Base-by-base conservation (phyloP, 306 rosid genomes). In the Purshia tridentata region DNA sequence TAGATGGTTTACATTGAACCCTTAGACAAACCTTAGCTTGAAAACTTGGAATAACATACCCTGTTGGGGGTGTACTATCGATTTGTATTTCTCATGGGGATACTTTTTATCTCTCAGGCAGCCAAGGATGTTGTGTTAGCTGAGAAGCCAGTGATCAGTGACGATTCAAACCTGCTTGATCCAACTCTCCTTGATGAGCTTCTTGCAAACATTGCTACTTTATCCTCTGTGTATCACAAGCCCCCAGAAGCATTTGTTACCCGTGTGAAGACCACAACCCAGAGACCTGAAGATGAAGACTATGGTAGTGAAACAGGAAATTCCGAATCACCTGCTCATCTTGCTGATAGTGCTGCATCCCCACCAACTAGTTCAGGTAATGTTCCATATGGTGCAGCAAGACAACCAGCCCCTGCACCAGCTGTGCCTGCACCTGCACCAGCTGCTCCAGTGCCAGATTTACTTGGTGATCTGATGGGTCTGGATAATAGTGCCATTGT, bases 111-210 rank as follows among this genome's bases (percentile, higher is more conserved):
- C 69, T 80, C 78, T 70, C 90, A 94, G 99, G 96, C 98, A 69
- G 99, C 99, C 35, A 94, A 94, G 96, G 99, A 91, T 87, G 97
- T 94, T 76, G 99, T 94, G 82, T 83, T 94, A 73, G 97, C 99
- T 48, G 99, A 94, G 93, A 94, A 94, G 82, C 99, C 97, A 55
- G 96, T 94, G 78, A 94, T 94, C 78, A 85, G 90, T 37, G 99
- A 94, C 68, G 99, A 91, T 77, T 91, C 99, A 58, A 94, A 94
- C 84, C 91, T 87, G 76, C 90, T 94, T 68, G 99, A 94, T 76
- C 22, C 98, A 22, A 70, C 98, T 47, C 98, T 94, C 66, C 97
- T 94, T 76, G 99, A 91, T 70, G 99, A 91, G 85, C 98, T 94
- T 62, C 99, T 91, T 70, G 93, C 96, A 78, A 91, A 94, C 88